Conservation (phyloP, 148 eudicot species). For the Simmondsia chinensis region DNA sequence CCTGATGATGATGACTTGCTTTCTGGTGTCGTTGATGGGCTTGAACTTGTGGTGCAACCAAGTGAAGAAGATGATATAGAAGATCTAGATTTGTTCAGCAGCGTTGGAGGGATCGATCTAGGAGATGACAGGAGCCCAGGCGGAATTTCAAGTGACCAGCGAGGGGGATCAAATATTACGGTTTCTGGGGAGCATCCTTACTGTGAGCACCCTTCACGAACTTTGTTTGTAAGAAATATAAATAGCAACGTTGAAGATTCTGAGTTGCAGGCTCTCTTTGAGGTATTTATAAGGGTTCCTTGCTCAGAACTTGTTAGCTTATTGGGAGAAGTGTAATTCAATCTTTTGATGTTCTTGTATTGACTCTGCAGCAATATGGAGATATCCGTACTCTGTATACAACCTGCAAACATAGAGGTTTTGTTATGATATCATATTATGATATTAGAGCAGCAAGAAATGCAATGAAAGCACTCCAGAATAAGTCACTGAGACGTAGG, state of each 20-base stretch:
- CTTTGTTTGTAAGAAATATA: conserved; percentile 75
- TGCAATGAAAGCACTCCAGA: conserved; percentile 75
- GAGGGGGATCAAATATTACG: conserved; percentile 19
- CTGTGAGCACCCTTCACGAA: conserved; percentile 51
- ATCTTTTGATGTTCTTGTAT: conserved; percentile 1
- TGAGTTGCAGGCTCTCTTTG: conserved; percentile 60
- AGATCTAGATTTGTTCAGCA: conserved; percentile 68
- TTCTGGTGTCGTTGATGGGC: conserved; percentile 61
- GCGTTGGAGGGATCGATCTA: conserved; percentile 80
- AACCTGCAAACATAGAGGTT: conserved; percentile 70
- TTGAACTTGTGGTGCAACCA: conserved; percentile 27
- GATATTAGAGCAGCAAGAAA: conserved; percentile 70
- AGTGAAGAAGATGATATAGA: conserved; percentile 44
- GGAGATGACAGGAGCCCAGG: conserved; percentile 57
- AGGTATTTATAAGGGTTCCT: no score
- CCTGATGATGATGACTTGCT: conserved; percentile 86
- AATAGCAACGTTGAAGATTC: conserved; percentile 62
- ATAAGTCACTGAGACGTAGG: conserved; percentile 48
- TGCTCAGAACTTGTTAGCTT: no score
- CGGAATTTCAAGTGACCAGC: conserved; percentile 18
- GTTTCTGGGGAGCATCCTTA: conserved; percentile 29
- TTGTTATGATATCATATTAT: conserved; percentile 76
- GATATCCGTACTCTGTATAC: conserved; percentile 67
- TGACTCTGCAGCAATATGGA: conserved; percentile 63
- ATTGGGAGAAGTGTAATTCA: background rate